A percentile compares a stretch with the other conserved stretches of the same genome.
phyloP scores from a whole-genome alignment of 495 filamentous ascomycete genomes.

The Podospora appendiculata region DNA sequence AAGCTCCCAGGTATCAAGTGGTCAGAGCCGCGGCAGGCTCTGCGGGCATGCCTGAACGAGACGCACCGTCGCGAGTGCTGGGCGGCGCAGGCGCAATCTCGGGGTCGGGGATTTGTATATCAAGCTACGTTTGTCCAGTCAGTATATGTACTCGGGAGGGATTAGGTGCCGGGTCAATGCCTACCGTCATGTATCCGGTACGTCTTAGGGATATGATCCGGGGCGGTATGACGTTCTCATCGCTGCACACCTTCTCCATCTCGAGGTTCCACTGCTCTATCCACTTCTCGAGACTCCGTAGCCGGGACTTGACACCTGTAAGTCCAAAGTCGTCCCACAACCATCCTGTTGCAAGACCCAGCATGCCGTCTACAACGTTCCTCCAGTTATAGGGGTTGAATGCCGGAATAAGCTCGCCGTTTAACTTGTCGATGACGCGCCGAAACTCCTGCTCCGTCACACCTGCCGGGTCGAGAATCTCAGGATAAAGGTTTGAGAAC shows the following conservation, averaged over 20 bases:
- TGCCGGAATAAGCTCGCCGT: constrained; percentile 58
- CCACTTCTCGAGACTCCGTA: constrained; percentile 63
- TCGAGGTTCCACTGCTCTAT: constrained; percentile 75
- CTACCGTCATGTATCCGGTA: constrained; percentile 81
- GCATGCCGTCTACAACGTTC: constrained; percentile 66
- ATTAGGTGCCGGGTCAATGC: constrained; percentile 11
- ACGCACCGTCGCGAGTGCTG: constrained; percentile 15
- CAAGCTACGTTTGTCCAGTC: constrained; percentile 17
- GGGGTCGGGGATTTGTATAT: constrained; percentile 29
- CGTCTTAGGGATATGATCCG: constrained; percentile 68
- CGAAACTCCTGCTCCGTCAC: constrained; percentile 77
- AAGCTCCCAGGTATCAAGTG: no score
- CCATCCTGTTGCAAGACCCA: constrained; percentile 82
- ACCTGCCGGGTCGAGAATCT: constrained; percentile 79
- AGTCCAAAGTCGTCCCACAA: constrained; percentile 85
- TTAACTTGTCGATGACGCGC: constrained; percentile 66
- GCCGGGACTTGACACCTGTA: constrained; percentile 58
- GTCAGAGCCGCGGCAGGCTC: neutral
- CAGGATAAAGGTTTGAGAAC: constrained; percentile 90
- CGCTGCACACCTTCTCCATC: constrained; percentile 45
- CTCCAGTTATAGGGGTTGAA: constrained; percentile 65
- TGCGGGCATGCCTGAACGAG: constrained; percentile 1
- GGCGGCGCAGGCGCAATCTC: constrained; percentile 26
- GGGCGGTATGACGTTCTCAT: constrained; percentile 49
- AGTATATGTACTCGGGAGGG: neutral